These are phyloP conservation scores for Phytophthora foliorum DNA, from an alignment of 352 stramenopile genomes.

Conservation along the genomic window DNA sequence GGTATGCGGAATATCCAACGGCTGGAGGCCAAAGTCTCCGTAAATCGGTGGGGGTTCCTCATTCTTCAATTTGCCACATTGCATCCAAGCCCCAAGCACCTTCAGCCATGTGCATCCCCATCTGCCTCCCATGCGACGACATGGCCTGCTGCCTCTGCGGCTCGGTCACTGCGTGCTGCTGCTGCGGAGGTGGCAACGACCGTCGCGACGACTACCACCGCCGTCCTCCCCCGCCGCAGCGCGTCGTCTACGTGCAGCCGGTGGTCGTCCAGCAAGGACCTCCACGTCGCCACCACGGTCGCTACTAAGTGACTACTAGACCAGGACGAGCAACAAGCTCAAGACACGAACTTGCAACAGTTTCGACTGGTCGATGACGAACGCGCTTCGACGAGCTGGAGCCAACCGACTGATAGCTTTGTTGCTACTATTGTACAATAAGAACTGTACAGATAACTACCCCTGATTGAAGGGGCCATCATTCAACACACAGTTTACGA, in stretches of 20 bases:
- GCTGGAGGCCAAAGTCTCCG: constrained; percentile 11
- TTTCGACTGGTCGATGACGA: constrained; percentile 3
- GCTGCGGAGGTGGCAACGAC: constrained; percentile 30
- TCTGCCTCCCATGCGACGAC: constrained; percentile 43
- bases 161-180: constrained; percentile 42
- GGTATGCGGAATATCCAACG: constrained; percentile 26
- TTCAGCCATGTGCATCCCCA: constrained; percentile 38
- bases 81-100: neutral
- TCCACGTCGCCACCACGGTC: constrained; percentile 16
- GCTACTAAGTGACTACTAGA: constrained; percentile 9
- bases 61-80: constrained; percentile 30
- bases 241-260: constrained; percentile 49
- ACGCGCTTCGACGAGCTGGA: neutral
- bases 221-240: constrained; percentile 20
- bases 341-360: neutral
- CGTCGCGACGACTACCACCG: constrained; percentile 28
- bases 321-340: constrained; percentile 1
- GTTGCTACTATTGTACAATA: constrained; percentile 15
- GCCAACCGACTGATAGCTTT: neutral
- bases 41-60: constrained; percentile 14
- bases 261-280: constrained; percentile 38
- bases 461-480: constrained; percentile 9
- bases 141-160: constrained; percentile 46
- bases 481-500: constrained; percentile 3
- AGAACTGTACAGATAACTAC: constrained; percentile 3